Percentiles rank a stretch among this genome's conserved stretches.
phyloP scores from a whole-genome alignment of 2,329 filamentous ascomycete genomes.

The Xylariaceae sp. region DNA sequence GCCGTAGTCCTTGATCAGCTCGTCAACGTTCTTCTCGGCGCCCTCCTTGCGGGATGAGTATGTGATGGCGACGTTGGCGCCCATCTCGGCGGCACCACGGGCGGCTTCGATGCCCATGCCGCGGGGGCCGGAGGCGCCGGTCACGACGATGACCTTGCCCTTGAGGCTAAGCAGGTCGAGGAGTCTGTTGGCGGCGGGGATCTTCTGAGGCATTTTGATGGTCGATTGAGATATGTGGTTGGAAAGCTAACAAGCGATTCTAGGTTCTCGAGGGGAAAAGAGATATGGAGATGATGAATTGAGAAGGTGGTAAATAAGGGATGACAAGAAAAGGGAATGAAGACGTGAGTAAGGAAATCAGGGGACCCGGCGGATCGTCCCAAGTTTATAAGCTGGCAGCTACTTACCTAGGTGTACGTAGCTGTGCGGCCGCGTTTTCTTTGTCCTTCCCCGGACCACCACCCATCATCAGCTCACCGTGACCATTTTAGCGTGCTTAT shows the following conservation, averaged over 20 bases:
- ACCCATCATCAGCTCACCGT: background rate
- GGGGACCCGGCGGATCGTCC: background rate
- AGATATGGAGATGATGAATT: too few species aligned
- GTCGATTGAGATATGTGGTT: slow-evolving; percentile 1
- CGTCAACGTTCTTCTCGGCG: slow-evolving; percentile 59
- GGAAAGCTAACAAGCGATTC: background rate
- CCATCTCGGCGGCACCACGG: slow-evolving; percentile 64
- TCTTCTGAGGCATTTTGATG: slow-evolving; percentile 48
- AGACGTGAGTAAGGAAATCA: background rate
- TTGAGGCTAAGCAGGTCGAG: slow-evolving; percentile 66
- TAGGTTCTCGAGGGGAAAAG: too few species aligned
- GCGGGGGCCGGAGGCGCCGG: slow-evolving; percentile 62
- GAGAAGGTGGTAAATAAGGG: too few species aligned
- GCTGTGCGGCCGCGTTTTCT: background rate
- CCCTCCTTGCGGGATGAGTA: slow-evolving; percentile 66
- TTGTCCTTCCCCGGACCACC: background rate
- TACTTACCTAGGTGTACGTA: background rate
- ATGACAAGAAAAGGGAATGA: background rate
- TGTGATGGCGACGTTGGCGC: slow-evolving; percentile 65
- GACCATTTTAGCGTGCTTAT: background rate
- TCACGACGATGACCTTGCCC: slow-evolving; percentile 66
- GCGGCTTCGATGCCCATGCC: slow-evolving; percentile 68
- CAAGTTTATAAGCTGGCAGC: background rate
- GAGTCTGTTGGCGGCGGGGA: slow-evolving; percentile 54
- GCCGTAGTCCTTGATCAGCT: slow-evolving; percentile 60